phyloP scores from a whole-genome alignment of 192 early-diverging fungal genomes.

The Phlyctochytrium arcticum region DNA sequence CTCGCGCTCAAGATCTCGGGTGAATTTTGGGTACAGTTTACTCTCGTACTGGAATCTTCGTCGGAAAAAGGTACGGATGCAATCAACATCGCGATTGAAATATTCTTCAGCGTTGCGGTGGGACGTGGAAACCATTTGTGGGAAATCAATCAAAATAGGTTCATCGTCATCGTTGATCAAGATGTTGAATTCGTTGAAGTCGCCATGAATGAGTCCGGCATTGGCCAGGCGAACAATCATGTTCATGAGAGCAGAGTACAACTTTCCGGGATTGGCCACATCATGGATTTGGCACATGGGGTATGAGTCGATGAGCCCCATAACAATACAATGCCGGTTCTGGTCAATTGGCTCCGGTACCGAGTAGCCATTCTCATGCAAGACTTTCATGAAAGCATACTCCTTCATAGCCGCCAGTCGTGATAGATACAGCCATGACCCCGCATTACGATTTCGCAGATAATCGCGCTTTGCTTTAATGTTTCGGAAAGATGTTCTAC shows the following conservation, averaged over 20 bases:
- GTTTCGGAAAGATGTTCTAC: conserved; percentile 91
- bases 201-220: conserved; percentile 95
- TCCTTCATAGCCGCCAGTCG: conserved; percentile 97
- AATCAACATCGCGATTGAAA: conserved; percentile 98
- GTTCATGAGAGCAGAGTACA: conserved; percentile 94
- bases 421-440: conserved; percentile 99
- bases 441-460: conserved; percentile 86
- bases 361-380: conserved; percentile 93
- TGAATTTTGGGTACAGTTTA: conserved; percentile 87
- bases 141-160: conserved; percentile 97
- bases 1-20: conserved; percentile 71
- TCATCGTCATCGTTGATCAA: conserved; percentile 73
- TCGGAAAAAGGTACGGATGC: conserved; percentile 92
- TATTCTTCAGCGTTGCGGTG: conserved; percentile 96
- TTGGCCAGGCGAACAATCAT: conserved; percentile 92
- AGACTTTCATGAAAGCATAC: conserved; percentile 97
- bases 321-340: conserved; percentile 94
- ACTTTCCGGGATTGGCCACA: conserved; percentile 82
- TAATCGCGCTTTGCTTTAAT: conserved; percentile 99
- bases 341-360: conserved; percentile 92
- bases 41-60: conserved; percentile 89
- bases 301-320: conserved; percentile 92
- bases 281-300: conserved; percentile 88
- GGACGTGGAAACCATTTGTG: conserved; percentile 98
- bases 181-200: conserved; percentile 99